Evolutionary conservation across 352 stramenopile genomes (phyloP).

Genomic region (Aphanomyces cochlioides): DNA sequence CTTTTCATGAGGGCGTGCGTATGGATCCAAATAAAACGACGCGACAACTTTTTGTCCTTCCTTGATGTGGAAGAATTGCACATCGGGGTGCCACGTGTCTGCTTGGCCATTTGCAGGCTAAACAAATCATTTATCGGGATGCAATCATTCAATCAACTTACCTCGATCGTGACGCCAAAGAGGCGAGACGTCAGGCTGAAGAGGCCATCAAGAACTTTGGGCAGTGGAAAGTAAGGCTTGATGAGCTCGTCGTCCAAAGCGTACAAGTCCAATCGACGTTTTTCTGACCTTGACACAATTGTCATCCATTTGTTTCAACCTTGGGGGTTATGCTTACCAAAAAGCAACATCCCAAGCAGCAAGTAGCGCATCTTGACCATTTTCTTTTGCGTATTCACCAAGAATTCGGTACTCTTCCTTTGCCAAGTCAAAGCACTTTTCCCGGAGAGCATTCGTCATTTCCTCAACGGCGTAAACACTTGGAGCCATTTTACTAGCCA

Average conservation of each 20-base stretch:
- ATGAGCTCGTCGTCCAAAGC: slow-evolving; percentile 96
- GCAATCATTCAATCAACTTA: not conserved
- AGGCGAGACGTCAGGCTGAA: slow-evolving; percentile 94
- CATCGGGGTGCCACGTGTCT: slow-evolving; percentile 91
- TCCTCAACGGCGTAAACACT: slow-evolving; percentile 88
- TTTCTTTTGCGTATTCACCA: slow-evolving; percentile 73
- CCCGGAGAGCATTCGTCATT: slow-evolving; percentile 90
- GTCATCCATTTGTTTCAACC: too few species aligned
- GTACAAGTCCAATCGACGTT: slow-evolving; percentile 94
- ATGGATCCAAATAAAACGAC: slow-evolving; percentile 97
- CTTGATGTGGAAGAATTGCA: slow-evolving; percentile 86
- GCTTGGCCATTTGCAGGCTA: slow-evolving; percentile 1
- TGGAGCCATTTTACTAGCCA: slow-evolving; percentile 96
- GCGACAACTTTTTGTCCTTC: slow-evolving; percentile 77
- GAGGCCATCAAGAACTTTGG: slow-evolving; percentile 91
- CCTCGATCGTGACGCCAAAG: slow-evolving; percentile 93
- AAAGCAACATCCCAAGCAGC: slow-evolving; percentile 94
- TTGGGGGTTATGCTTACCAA: slow-evolving; percentile 48
- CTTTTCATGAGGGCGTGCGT: slow-evolving; percentile 96
- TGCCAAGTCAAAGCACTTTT: slow-evolving; percentile 90
- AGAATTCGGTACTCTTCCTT: slow-evolving; percentile 89
- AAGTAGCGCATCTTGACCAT: slow-evolving; percentile 78
- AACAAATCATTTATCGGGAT: not conserved
- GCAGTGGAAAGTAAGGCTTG: slow-evolving; percentile 95
- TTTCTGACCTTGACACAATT: slow-evolving; percentile 67